Conservation (phyloP, 257 asterid genomes). For the Orobanche coerulescens region DNA sequence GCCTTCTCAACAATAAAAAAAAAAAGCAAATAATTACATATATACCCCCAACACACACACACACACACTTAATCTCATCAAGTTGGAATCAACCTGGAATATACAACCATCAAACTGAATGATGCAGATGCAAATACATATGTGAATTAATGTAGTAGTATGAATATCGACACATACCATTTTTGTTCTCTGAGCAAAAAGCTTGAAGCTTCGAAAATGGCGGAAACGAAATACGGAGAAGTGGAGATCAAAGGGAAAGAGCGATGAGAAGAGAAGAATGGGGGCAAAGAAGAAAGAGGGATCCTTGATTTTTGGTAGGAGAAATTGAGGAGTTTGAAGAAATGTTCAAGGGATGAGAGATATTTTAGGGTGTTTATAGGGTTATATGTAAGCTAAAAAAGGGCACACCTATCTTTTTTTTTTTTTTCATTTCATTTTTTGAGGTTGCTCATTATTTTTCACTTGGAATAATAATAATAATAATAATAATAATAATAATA, state of each 20-base stretch:
- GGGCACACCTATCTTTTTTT: not conserved
- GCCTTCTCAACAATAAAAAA: no score
- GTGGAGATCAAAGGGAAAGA: constrained; percentile 5
- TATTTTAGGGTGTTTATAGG: constrained; percentile 26
- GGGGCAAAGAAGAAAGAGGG: not conserved
- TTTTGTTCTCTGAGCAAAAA: constrained; percentile 10
- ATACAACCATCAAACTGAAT: not conserved
- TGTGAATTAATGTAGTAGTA: no score
- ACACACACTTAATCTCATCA: no score
- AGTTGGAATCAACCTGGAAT: no score
- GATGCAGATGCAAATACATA: not conserved
- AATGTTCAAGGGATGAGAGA: constrained; percentile 29
- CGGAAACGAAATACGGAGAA: not conserved
- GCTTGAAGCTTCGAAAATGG: constrained; percentile 13
- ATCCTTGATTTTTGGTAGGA: constrained; percentile 32
- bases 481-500: no score
- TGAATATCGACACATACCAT: constrained; percentile 26
- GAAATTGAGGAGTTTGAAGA: constrained; percentile 20
- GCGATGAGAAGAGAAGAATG: constrained; percentile 18
- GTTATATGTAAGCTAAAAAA: not conserved
- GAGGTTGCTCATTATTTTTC: not conserved
- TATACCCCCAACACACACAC: no score
- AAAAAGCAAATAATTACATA: no score
- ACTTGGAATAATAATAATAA: no score
- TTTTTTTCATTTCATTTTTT: no score